Evolutionary conservation across 371 early-diverging fungal genomes (phyloP).

Genomic region (Syncephalastrum racemosum): DNA sequence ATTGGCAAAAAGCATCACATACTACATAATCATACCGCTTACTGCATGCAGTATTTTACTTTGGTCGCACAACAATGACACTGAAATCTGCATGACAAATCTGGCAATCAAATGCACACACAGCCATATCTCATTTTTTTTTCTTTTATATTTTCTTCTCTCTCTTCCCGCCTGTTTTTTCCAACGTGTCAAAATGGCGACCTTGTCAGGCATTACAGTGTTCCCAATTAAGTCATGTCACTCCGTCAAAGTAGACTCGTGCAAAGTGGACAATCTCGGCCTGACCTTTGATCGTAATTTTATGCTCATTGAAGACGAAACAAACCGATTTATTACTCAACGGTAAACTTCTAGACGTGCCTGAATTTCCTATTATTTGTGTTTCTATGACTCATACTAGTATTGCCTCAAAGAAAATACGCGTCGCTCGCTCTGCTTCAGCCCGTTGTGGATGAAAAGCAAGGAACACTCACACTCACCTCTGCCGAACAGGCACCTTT

Average conservation of each 20-base stretch:
- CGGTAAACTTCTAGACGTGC: conserved; percentile 20
- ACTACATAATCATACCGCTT: too few species aligned
- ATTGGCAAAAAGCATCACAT: too few species aligned
- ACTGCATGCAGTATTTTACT: too few species aligned
- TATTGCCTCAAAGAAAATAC: conserved; percentile 36
- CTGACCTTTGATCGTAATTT: conserved; percentile 44
- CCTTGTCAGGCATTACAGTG: conserved; percentile 24
- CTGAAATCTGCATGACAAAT: too few species aligned
- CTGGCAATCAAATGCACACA: too few species aligned
- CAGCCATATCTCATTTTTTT: too few species aligned
- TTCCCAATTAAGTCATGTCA: conserved; percentile 52
- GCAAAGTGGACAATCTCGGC: conserved; percentile 35
- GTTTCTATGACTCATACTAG: neutral
- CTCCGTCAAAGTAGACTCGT: conserved; percentile 27
- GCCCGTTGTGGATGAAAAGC: conserved; percentile 21
- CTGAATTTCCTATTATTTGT: neutral
- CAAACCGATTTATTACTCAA: conserved; percentile 42
- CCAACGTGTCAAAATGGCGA: too few species aligned
- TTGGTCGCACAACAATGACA: too few species aligned
- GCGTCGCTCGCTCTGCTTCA: conserved; percentile 35
- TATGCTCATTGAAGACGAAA: conserved; percentile 38
- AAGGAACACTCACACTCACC: conserved; percentile 30
- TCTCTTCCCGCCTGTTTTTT: too few species aligned
- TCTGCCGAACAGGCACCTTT: conserved; percentile 20
- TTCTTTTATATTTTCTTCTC: too few species aligned